Conservation (phyloP, 371 early-diverging fungal genomes). For the Mortierella sp. region DNA sequence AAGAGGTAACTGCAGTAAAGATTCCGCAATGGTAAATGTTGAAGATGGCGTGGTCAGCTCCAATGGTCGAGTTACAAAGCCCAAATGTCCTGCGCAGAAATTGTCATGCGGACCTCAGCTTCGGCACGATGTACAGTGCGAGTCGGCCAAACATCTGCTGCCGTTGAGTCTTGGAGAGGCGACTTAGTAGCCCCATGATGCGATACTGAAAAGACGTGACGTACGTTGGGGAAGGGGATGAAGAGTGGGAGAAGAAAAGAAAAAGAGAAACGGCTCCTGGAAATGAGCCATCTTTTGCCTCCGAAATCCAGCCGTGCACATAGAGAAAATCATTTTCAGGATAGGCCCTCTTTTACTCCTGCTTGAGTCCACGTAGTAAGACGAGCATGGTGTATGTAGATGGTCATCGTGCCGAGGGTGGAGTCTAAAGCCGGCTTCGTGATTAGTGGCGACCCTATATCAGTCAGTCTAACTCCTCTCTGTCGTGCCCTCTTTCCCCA, state of each 20-base stretch:
- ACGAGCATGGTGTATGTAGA: no score
- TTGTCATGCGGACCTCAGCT: slow-evolving; percentile 23
- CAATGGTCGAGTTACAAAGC: no score
- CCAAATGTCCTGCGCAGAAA: not conserved
- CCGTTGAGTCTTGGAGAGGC: slow-evolving; percentile 37
- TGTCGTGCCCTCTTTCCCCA: no score
- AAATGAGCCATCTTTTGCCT: not conserved
- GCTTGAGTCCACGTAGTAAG: no score
- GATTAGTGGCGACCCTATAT: no score
- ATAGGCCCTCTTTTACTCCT: no score
- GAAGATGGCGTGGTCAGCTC: no score
- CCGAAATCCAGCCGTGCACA: no score
- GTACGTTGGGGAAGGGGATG: not conserved
- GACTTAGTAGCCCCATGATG: slow-evolving; percentile 40
- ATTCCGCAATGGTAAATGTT: not conserved
- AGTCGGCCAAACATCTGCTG: slow-evolving; percentile 39
- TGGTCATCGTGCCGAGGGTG: no score
- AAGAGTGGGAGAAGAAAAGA: not conserved
- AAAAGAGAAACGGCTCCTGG: not conserved
- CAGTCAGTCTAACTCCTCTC: no score
- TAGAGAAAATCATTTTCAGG: no score
- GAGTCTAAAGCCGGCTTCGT: no score
- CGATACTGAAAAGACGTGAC: not conserved
- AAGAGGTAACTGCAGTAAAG: slow-evolving; percentile 55
- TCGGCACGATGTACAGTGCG: slow-evolving; percentile 42